These are phyloP conservation scores for Alternaria triticina DNA, from an alignment of 2,329 filamentous ascomycete species.

Conservation along the genomic window DNA sequence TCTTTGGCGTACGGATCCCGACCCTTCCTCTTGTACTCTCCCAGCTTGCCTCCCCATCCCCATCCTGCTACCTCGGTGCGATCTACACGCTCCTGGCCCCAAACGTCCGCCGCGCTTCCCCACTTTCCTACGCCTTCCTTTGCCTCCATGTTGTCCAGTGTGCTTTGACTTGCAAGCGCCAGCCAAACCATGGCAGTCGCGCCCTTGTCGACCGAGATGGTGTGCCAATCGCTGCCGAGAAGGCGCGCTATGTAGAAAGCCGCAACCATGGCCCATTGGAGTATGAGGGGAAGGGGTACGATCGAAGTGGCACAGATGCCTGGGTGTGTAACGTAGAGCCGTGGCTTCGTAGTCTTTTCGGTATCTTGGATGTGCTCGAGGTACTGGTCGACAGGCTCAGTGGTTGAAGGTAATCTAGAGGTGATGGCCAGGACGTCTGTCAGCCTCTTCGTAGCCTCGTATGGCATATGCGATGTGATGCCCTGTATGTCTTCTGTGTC, in stretches of 20 bases:
- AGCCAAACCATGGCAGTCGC: slow-evolving; percentile 81
- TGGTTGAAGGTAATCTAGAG: slow-evolving; percentile 68
- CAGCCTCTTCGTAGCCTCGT: slow-evolving; percentile 86
- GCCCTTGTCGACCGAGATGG: slow-evolving; percentile 75
- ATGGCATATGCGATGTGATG: slow-evolving; percentile 67
- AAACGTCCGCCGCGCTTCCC: slow-evolving; percentile 73
- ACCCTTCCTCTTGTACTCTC: slow-evolving; percentile 58
- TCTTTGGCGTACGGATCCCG: slow-evolving; percentile 65
- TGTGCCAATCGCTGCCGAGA: slow-evolving; percentile 89
- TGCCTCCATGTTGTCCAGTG: slow-evolving; percentile 63
- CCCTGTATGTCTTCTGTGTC: slow-evolving; percentile 77
- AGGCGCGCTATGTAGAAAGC: slow-evolving; percentile 75
- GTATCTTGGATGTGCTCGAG: slow-evolving; percentile 19
- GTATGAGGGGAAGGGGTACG: slow-evolving; percentile 72
- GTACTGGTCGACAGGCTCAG: slow-evolving; percentile 51
- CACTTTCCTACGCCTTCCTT: slow-evolving; percentile 73
- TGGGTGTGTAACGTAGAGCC: slow-evolving; percentile 81
- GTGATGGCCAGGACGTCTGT: slow-evolving; percentile 85
- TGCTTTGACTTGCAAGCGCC: slow-evolving; percentile 69
- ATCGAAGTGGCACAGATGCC: slow-evolving; percentile 85
- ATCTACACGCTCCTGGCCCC: slow-evolving; percentile 67
- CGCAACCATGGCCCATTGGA: slow-evolving; percentile 72
- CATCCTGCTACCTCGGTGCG: slow-evolving; percentile 86
- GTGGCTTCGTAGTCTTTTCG: slow-evolving; percentile 53
- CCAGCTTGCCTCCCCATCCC: slow-evolving; percentile 68